Percentiles rank a stretch among this genome's conserved stretches.
phyloP scores from a whole-genome alignment of 176 grass and related monocot species.

The Carex parvula region DNA sequence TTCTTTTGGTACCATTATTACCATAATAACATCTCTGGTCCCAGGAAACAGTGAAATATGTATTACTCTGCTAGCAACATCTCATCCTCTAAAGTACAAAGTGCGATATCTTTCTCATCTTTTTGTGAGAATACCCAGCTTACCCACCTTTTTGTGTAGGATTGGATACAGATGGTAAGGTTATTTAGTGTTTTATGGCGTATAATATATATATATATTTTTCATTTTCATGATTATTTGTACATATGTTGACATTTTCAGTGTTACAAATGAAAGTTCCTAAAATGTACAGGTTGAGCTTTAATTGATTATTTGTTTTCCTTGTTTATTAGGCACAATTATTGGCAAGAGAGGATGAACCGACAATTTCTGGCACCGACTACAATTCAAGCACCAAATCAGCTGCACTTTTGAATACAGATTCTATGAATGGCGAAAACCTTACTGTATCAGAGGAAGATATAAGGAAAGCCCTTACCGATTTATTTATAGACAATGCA shows the following conservation, averaged over 20 bases:
- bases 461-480: constrained; percentile 60
- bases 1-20: neutral
- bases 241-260: neutral
- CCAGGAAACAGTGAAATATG: neutral
- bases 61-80: neutral
- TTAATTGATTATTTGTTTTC: neutral
- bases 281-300: neutral
- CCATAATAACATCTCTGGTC: neutral
- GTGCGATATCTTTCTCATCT: neutral
- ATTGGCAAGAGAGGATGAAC: constrained; percentile 59
- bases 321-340: constrained; percentile 64
- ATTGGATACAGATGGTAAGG: neutral
- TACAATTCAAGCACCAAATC: constrained; percentile 45
- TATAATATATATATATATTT: neutral
- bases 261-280: neutral
- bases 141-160: constrained; percentile 8
- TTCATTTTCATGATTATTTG: neutral
- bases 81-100: neutral
- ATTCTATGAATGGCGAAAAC: constrained; percentile 38
- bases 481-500: constrained; percentile 85
- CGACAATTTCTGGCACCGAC: constrained; percentile 36
- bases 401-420: constrained; percentile 5
- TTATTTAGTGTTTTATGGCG: neutral
- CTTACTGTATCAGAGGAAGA: constrained; percentile 42
- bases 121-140: neutral